Conservation (phyloP, 1,139 yeast genomes). For the Pichia sp. region DNA sequence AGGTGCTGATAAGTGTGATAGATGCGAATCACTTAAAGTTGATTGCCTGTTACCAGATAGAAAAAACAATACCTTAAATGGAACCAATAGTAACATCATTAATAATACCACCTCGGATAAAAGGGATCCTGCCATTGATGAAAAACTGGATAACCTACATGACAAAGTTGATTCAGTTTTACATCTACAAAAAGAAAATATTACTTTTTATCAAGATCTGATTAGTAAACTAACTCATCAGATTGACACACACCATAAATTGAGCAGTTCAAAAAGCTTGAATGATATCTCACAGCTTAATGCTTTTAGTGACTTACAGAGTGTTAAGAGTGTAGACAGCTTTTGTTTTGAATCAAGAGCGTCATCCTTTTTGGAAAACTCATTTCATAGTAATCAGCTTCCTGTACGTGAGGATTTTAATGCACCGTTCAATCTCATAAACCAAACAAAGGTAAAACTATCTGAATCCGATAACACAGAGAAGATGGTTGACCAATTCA, state of each 20-base stretch:
- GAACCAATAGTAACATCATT: slow-evolving; percentile 7
- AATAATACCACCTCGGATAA: not conserved
- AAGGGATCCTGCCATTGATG: not conserved
- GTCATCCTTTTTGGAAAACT: not conserved
- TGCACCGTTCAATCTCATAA: not conserved
- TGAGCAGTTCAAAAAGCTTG: not conserved
- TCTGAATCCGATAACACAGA: not conserved
- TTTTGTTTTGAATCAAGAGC: not conserved
- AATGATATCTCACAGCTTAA: not conserved
- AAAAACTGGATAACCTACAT: not conserved
- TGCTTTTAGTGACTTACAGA: not conserved
- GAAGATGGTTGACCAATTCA: slow-evolving; percentile 17
- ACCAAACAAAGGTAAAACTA: not conserved
- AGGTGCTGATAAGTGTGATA: not conserved
- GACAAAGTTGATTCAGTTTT: not conserved
- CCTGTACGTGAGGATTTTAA: not conserved
- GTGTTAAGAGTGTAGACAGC: not conserved
- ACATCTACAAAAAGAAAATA: not conserved
- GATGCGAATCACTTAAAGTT: not conserved
- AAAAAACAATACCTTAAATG: slow-evolving; percentile 7
- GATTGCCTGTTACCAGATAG: slow-evolving; percentile 1
- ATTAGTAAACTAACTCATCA: not conserved
- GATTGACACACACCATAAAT: not conserved
- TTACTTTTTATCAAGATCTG: not conserved
- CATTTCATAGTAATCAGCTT: not conserved